Evolutionary conservation across 83 land plant species (phyloP), one percentile per base, ranked within the genome.

Genomic region (Isoetes engelmannii): DNA sequence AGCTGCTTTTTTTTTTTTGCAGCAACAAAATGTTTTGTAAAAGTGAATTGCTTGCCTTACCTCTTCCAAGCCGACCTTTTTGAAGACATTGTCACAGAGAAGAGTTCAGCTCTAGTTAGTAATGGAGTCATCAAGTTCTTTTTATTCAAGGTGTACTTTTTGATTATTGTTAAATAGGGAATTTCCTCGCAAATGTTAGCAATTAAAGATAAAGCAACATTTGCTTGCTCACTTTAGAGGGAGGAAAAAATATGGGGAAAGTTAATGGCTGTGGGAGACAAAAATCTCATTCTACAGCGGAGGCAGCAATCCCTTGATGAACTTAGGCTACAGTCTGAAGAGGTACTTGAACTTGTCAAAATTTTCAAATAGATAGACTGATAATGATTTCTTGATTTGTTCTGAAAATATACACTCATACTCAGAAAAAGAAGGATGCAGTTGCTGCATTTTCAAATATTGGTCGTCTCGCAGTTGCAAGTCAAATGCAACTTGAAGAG

Each of bases 21-120:
- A 78, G 81, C 77, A 50, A 78, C 78, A 41, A 77, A 78, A 21
- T 74, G 81, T 51, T 78, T 47, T 68, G 65, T 73, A 28, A 78
- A 78, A 69, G 77, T 78, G 59, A 78, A 74, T 44, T 73, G 81
- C 75, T 45, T 44, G 18, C 81, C 81, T 9, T 78, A 74, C 58
- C 46, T 78, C 68, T 78, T 78, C 57, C 77, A 78, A 73, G 77
- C 54, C 12, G 81, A 78, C 45, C 61, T 78, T 46, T 74, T 61
- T 54, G 77, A 53, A 10, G 77, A 73, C 20, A 51, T 78, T 55
- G 81, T 73, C 9, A 49, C 49, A 20, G 44, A 69, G 5, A 69
- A 78, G 45, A 78, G 81, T 77, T 73, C 77, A 4, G 81, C 71
- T 7, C 45, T 69, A 55, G 67, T 78, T 10, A 72, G 63, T 48